Evolutionary conservation across 2,329 filamentous ascomycete genomes (phyloP).

Genomic region (Incumbomyces lentus): DNA sequence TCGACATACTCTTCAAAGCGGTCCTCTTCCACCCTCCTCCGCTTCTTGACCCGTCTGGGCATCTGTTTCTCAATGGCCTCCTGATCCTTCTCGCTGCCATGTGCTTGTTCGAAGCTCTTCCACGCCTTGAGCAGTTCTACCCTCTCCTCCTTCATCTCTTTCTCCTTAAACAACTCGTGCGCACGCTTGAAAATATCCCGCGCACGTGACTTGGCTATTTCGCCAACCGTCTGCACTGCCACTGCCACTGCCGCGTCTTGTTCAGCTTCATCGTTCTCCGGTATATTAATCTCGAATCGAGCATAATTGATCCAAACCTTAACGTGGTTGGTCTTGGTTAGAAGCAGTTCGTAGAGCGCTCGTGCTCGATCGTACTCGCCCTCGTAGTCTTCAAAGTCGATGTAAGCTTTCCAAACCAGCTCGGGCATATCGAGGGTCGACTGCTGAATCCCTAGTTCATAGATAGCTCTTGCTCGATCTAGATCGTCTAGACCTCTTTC

Average conservation of each 20-base stretch:
- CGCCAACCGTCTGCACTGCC: conserved; percentile 53
- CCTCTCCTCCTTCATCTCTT: conserved; percentile 85
- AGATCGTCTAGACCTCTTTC: conserved; percentile 85
- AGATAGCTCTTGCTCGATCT: conserved; percentile 80
- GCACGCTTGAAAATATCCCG: conserved; percentile 77
- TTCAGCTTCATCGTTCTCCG: conserved; percentile 58
- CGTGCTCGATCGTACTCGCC: conserved; percentile 79
- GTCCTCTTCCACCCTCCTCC: conserved; percentile 78
- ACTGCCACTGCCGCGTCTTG: conserved; percentile 36
- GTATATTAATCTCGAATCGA: conserved; percentile 94
- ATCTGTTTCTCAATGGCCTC: conserved; percentile 84
- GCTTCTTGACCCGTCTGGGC: conserved; percentile 84
- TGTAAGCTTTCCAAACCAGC: conserved; percentile 93
- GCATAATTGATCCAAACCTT: conserved; percentile 99
- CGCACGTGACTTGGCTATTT: conserved; percentile 72
- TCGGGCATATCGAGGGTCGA: conserved; percentile 90
- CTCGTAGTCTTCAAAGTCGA: conserved; percentile 96
- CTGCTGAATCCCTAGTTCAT: conserved; percentile 78
- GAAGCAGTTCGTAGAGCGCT: conserved; percentile 74
- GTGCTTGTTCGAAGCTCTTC: conserved; percentile 81
- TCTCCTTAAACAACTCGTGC: conserved; percentile 76
- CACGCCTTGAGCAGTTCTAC: conserved; percentile 84
- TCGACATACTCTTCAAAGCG: conserved; percentile 94
- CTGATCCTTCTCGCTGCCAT: conserved; percentile 65
- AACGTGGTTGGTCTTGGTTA: conserved; percentile 94